phyloP scores from a whole-genome alignment of 345 rosid species.

The Kernera saxatilis region DNA sequence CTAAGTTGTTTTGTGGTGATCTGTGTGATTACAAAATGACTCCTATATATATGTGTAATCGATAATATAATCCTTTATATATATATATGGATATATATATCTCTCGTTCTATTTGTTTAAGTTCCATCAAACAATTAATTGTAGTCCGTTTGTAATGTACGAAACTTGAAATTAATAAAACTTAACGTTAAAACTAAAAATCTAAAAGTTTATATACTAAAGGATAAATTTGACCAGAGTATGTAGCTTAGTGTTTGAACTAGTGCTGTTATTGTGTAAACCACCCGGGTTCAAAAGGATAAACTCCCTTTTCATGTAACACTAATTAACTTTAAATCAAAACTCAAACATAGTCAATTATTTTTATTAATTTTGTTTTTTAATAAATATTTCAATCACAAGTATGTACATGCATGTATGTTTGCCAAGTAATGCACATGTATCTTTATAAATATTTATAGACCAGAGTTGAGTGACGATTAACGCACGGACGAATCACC shows the following conservation, averaged over 20 bases:
- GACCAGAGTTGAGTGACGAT: neutral
- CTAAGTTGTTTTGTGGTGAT: constrained; percentile 12
- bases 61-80: neutral
- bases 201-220: neutral
- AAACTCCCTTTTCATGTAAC: neutral
- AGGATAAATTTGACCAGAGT: no score
- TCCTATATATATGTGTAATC: neutral
- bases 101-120: neutral
- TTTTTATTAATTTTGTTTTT: neutral
- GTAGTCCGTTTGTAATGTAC: neutral
- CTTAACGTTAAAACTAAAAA: neutral
- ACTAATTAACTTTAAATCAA: neutral
- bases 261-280: no score
- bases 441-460: neutral
- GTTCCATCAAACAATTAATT: neutral
- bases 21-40: neutral
- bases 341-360: neutral
- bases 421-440: neutral
- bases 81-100: neutral
- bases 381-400: neutral
- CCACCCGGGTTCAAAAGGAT: no score
- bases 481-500: no score
- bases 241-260: no score
- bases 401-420: neutral
- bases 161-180: neutral